These are phyloP conservation scores for Penicillium robsamsonii DNA, from an alignment of 495 filamentous ascomycete species.

Conservation along the genomic window DNA sequence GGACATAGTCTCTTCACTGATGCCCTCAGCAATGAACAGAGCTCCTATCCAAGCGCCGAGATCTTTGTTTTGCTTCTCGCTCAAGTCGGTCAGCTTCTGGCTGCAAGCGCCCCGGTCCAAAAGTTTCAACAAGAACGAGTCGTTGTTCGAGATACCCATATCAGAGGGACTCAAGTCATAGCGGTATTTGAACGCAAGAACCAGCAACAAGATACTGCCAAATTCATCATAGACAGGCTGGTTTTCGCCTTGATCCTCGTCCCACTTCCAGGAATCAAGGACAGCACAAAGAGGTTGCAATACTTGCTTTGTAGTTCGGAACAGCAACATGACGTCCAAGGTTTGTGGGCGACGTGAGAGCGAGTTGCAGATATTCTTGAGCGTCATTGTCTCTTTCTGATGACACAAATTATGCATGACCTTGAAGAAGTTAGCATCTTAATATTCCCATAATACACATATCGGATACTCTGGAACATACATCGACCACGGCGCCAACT, in stretches of 20 bases:
- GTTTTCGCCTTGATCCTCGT: conserved; percentile 90
- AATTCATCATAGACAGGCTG: conserved; percentile 98
- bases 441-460: neutral
- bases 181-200: conserved; percentile 79
- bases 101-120: conserved; percentile 61
- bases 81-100: conserved; percentile 62
- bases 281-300: conserved; percentile 81
- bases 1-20: conserved; percentile 86
- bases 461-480: conserved; percentile 30
- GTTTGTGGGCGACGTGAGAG: conserved; percentile 74
- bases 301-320: conserved; percentile 71
- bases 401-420: conserved; percentile 75
- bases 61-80: conserved; percentile 70
- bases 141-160: conserved; percentile 55
- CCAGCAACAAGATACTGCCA: conserved; percentile 78
- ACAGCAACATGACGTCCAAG: conserved; percentile 83
- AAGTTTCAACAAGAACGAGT: conserved; percentile 80
- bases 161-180: conserved; percentile 71
- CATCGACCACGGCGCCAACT: conserved; percentile 76
- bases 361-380: conserved; percentile 79
- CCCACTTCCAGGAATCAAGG: conserved; percentile 86
- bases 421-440: conserved; percentile 37
- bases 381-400: conserved; percentile 84
- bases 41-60: conserved; percentile 83
- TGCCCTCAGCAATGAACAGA: conserved; percentile 79